Percentiles rank a stretch among this genome's conserved stretches.
Conservation (phyloP, 225 moss, liverwort and hornwort species). For the Polytrichum commune region DNA sequence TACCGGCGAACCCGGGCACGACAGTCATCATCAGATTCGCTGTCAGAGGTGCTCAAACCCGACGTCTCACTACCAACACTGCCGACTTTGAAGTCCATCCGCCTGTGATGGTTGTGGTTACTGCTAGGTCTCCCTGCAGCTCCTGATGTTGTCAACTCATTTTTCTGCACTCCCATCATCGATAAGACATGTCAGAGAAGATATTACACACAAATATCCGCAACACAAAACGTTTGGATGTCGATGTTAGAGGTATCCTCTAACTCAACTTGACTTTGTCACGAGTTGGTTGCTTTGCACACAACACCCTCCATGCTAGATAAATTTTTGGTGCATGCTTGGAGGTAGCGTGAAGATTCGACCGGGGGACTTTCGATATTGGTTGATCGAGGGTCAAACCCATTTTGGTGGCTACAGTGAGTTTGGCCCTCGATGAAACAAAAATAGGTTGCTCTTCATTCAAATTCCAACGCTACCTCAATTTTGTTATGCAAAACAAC, state of each 20-base stretch:
- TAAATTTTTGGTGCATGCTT: too few species aligned
- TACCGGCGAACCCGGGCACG: constrained; percentile 36
- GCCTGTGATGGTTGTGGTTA: constrained; percentile 58
- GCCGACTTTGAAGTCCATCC: constrained; percentile 60
- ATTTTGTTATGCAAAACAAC: too few species aligned
- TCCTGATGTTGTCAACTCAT: constrained; percentile 58
- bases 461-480: too few species aligned
- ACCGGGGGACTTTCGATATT: too few species aligned
- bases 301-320: too few species aligned
- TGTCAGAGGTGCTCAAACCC: constrained; percentile 86
- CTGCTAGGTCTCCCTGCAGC: constrained; percentile 59
- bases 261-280: not conserved
- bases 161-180: constrained; percentile 52
- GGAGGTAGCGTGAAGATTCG: too few species aligned
- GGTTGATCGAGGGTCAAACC: too few species aligned
- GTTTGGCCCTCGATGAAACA: too few species aligned
- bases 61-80: constrained; percentile 97
- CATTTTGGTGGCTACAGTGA: too few species aligned
- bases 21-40: constrained; percentile 90
- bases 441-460: too few species aligned
- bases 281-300: too few species aligned
- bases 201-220: not conserved
- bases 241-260: not conserved
- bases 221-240: too few species aligned
- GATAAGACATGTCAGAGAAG: constrained; percentile 6